Percentiles rank a stretch among this genome's conserved stretches.
phyloP scores from a whole-genome alignment of 1,284 basidiomycete genomes.

The Trichosporon asahii region DNA sequence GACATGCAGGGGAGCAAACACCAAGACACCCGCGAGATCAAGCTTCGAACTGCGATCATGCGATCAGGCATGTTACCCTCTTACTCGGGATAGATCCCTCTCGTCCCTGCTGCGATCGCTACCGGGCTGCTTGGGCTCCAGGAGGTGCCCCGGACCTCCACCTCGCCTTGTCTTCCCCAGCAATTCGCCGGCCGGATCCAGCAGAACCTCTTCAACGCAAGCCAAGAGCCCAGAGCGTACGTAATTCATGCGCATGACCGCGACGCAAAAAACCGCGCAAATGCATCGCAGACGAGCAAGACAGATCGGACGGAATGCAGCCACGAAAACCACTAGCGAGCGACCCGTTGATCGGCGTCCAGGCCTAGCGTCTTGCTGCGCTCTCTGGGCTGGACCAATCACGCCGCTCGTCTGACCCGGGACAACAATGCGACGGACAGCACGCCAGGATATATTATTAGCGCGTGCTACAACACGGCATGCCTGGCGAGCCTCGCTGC shows the following conservation, averaged over 20 bases:
- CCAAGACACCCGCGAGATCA: background rate
- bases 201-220: background rate
- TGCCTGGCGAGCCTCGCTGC: too few relatives aligned
- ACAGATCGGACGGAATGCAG: background rate
- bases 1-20: background rate
- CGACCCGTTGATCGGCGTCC: background rate
- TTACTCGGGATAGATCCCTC: background rate
- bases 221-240: background rate
- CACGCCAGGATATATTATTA: background rate
- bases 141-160: conserved; percentile 2
- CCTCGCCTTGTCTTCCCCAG: background rate
- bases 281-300: background rate
- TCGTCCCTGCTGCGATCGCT: background rate
- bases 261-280: background rate
- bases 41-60: background rate
- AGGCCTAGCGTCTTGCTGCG: too few relatives aligned
- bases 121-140: background rate
- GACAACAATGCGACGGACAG: background rate
- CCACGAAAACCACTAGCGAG: background rate
- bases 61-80: background rate
- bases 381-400: background rate
- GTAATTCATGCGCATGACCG: background rate
- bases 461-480: background rate
- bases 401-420: background rate
- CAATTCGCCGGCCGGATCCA: background rate